Conservation (phyloP, 1,284 basidiomycete species). For the Ceratobasidium sp. region DNA sequence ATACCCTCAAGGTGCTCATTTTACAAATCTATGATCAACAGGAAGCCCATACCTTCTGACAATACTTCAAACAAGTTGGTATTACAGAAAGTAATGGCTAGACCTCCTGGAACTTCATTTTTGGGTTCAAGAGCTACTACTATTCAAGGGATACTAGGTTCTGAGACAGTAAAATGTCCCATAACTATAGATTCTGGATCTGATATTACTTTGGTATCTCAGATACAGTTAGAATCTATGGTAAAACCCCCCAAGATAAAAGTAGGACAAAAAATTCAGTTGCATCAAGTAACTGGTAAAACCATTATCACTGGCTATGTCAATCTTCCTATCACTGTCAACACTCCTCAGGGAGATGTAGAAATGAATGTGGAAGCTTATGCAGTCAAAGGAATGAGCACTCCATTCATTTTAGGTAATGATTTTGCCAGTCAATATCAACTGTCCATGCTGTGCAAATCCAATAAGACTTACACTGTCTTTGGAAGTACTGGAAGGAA, state of each 20-base stretch:
- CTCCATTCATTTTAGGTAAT: conserved; percentile 48
- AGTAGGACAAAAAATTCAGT: conserved; percentile 38
- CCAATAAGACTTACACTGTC: conserved; percentile 42
- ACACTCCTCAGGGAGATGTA: conserved; percentile 45
- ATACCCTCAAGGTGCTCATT: not conserved
- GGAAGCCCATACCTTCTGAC: not conserved
- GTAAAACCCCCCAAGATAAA: conserved; percentile 34
- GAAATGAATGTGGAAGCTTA: conserved; percentile 48
- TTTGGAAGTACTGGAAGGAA: conserved; percentile 45
- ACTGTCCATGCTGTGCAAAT: conserved; percentile 45
- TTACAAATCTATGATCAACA: not conserved
- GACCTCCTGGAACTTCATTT: conserved; percentile 47
- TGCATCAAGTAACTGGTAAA: conserved; percentile 45
- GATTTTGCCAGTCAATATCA: conserved; percentile 48
- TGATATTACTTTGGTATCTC: conserved; percentile 40
- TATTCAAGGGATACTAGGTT: not conserved
- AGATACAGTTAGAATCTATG: conserved; percentile 6
- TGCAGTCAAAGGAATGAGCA: conserved; percentile 43
- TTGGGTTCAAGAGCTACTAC: conserved; percentile 36
- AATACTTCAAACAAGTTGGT: conserved; percentile 35
- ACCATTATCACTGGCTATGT: conserved; percentile 46
- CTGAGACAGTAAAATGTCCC: not conserved
- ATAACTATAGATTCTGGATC: conserved; percentile 38
- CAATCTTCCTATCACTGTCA: conserved; percentile 44
- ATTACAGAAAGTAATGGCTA: conserved; percentile 43